Evolutionary conservation across 257 asterid genomes (phyloP).

Genomic region (Scutellaria baicalensis): DNA sequence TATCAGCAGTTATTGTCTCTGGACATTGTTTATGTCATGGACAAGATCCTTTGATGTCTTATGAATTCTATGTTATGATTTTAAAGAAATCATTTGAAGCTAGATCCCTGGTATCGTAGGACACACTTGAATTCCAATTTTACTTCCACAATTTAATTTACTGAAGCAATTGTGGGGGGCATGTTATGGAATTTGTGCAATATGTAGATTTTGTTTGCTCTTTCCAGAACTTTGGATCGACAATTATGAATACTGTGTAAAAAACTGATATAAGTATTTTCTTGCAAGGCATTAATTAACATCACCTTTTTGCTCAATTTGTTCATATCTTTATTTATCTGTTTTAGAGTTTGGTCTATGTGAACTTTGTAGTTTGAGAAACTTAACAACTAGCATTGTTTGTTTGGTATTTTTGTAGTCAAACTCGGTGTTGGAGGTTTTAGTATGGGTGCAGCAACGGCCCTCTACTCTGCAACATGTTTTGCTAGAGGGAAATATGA

Average conservation of each 20-base stretch:
- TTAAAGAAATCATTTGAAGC: no score
- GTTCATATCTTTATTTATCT: background rate
- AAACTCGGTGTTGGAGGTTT: conserved; percentile 90
- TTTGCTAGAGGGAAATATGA: conserved; percentile 54
- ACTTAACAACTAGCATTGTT: background rate
- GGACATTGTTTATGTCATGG: background rate
- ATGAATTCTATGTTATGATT: background rate
- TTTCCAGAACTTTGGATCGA: background rate
- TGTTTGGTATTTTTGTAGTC: conserved; percentile 36
- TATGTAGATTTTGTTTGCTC: background rate
- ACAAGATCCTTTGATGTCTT: background rate
- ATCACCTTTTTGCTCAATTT: background rate
- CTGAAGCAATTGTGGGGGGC: background rate
- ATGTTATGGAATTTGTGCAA: background rate
- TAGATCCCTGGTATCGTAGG: background rate
- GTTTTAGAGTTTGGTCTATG: background rate
- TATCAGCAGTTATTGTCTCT: background rate
- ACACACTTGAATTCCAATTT: background rate
- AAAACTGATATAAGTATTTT: background rate
- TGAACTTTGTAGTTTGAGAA: background rate
- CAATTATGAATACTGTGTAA: background rate
- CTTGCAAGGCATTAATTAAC: background rate
- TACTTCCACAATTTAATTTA: background rate
- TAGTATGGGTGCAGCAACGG: conserved; percentile 89
- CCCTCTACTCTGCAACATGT: conserved; percentile 80